Conservation (phyloP, 2,329 filamentous ascomycete genomes). For the Zelopaecilomyces penicillatus region DNA sequence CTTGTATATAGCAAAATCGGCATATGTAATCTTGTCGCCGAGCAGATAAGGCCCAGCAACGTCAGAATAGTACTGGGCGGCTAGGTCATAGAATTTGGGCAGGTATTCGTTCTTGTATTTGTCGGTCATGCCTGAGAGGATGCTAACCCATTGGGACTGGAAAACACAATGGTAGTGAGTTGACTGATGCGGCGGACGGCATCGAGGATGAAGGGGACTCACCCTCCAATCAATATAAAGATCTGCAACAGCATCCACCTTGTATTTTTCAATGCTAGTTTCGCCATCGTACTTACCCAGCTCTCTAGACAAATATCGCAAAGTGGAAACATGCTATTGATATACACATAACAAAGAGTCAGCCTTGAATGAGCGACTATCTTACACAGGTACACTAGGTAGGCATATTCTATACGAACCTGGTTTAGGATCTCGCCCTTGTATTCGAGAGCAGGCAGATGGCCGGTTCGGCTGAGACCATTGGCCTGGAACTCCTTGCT, state of each 20-base stretch:
- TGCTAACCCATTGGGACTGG: slow-evolving; percentile 18
- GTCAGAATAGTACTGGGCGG: slow-evolving; percentile 23
- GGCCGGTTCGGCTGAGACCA: slow-evolving; percentile 21
- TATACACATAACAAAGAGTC: slow-evolving; percentile 7
- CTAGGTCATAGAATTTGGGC: slow-evolving; percentile 21
- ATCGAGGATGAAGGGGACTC: slow-evolving; percentile 7
- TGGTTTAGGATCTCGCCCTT: slow-evolving; percentile 20
- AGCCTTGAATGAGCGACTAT: too few relatives aligned
- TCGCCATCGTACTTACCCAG: slow-evolving; percentile 27
- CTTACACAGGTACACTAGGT: slow-evolving; percentile 15
- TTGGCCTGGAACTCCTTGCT: slow-evolving; percentile 20
- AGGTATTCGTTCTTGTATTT: slow-evolving; percentile 23
- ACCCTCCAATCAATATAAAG: slow-evolving; percentile 33
- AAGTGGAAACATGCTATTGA: slow-evolving; percentile 15
- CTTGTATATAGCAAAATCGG: slow-evolving; percentile 30
- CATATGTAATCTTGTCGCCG: slow-evolving; percentile 27
- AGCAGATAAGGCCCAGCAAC: slow-evolving; percentile 26
- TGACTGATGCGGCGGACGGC: too few relatives aligned
- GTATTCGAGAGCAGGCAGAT: slow-evolving; percentile 27
- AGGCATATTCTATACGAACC: slow-evolving; percentile 5
- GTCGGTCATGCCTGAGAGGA: slow-evolving; percentile 15
- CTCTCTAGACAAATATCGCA: slow-evolving; percentile 28
- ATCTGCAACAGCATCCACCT: slow-evolving; percentile 28
- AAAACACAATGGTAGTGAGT: too few relatives aligned
- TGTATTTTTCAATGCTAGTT: slow-evolving; percentile 27